These are phyloP conservation scores for Salvia hispanica DNA, from an alignment of 257 asterid species.

Conservation along the genomic window DNA sequence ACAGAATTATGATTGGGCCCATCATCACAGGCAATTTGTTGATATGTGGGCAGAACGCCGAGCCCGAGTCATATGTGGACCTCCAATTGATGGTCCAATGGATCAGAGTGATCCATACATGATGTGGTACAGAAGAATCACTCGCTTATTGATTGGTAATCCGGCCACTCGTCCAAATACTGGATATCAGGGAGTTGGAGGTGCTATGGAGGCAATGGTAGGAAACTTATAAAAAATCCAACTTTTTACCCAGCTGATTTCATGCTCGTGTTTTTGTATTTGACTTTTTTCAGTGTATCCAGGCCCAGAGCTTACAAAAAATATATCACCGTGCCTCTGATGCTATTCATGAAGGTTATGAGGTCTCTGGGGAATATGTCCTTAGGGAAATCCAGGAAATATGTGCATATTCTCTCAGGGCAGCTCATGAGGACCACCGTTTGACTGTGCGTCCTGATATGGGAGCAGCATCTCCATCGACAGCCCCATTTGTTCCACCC, in stretches of 20 bases:
- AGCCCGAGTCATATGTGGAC: constrained; percentile 46
- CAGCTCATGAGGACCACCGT: constrained; percentile 70
- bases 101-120: constrained; percentile 67
- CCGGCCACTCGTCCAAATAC: constrained; percentile 63
- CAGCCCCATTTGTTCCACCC: constrained; percentile 43
- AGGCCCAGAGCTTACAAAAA: constrained; percentile 79
- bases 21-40: constrained; percentile 67
- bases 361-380: constrained; percentile 47
- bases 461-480: constrained; percentile 40
- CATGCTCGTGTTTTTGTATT: constrained; percentile 5
- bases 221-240: constrained; percentile 11
- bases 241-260: constrained; percentile 8
- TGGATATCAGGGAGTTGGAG: constrained; percentile 65
- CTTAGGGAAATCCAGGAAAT: constrained; percentile 74
- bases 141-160: constrained; percentile 71
- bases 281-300: constrained; percentile 24
- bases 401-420: constrained; percentile 58
- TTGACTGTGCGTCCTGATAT: constrained; percentile 48
- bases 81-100: constrained; percentile 51
- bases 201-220: constrained; percentile 68
- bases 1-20: constrained; percentile 84
- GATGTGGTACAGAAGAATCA: constrained; percentile 67
- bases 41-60: constrained; percentile 68
- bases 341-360: constrained; percentile 60
- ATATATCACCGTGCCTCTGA: constrained; percentile 68